Base-by-base conservation (phyloP, 352 stramenopile genomes). In the Pythium periplocum region DNA sequence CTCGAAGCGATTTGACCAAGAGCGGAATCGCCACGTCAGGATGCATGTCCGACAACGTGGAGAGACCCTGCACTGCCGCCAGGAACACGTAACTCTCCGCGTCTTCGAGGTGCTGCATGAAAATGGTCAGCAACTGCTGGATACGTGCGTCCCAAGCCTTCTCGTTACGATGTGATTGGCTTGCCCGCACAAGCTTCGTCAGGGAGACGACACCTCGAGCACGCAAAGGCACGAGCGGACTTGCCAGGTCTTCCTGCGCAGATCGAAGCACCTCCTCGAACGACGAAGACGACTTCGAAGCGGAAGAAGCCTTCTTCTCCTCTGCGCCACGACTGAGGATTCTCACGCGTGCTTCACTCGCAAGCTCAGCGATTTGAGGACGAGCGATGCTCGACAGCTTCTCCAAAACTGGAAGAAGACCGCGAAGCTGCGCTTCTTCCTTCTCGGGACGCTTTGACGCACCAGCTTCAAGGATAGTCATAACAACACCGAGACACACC, bases 51-150 rank as follows among this genome's bases (percentile, higher is more conserved):
- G 76, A 60, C 6, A 94, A 59, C 26, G 75, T 63, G 10, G 83
- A 64, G 10, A 94, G 51, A 8, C 81, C 81, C 53, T 94, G 84
- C 3, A 94, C 70, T 17, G 84, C 78, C 1, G 84, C 84, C n/a
- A 94, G 71, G 45, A 78, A 94, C 2, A 94, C 84, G 57, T 94
- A 94, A 55, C 84, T 94, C 60, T 94, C 84, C 0, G 51, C 51
- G 59, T 94, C 84, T 35, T 71, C 57, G 26, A 94, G 55, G 17
- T 92, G 71, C 30, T 62, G 51, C 43, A 90, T 55, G 55, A 87
- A 92, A 11, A 93, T 69, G 37, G 47, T 12, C 53, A 82, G 55
- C 32, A 94, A 58, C 40, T 69, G 60, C 49, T 69, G 59, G 36
- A 90, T 78, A 4, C 68, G 75, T 0, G 65, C 64, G 10, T 55